Conservation (phyloP, 1,284 basidiomycete species). For the Fomitopsis palustris region DNA sequence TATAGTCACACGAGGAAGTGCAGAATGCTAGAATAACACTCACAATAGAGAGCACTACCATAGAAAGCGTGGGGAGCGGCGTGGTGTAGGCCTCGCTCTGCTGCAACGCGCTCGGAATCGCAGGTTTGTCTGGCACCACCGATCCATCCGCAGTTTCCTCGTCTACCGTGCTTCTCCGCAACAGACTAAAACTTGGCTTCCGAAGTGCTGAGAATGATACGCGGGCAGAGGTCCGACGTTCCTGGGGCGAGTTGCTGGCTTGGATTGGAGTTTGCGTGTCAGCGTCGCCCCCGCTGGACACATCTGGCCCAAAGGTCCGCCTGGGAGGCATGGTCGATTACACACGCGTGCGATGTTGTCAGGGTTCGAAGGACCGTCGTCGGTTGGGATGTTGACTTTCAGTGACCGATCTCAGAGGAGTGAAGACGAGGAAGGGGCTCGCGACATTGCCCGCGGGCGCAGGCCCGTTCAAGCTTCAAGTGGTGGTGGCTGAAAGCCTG, state of each 20-base stretch:
- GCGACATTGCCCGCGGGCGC: background rate
- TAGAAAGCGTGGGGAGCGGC: constrained; percentile 83
- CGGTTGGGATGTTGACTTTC: background rate
- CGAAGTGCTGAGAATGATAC: constrained; percentile 23
- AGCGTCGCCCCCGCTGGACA: constrained; percentile 11
- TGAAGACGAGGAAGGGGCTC: background rate
- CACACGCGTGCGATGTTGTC: background rate
- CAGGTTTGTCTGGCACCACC: constrained; percentile 44
- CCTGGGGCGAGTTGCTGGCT: background rate
- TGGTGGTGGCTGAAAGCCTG: background rate
- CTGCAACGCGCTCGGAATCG: constrained; percentile 73
- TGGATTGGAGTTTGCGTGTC: constrained; percentile 3
- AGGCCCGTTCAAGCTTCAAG: background rate
- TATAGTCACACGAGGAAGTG: background rate
- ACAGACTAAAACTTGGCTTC: constrained; percentile 23
- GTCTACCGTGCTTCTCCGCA: constrained; percentile 19
- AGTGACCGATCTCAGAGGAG: background rate
- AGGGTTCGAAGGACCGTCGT: background rate
- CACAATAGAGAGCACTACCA: constrained; percentile 90
- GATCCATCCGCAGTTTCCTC: constrained; percentile 22
- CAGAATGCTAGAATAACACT: constrained; percentile 23
- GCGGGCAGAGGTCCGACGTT: constrained; percentile 12
- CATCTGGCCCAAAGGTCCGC: constrained; percentile 19
- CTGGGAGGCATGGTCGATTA: constrained; percentile 5
- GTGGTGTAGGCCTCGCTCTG: constrained; percentile 66